phyloP scores from a whole-genome alignment of 2,329 filamentous ascomycete genomes.

The Colletotrichum orchidophilum region DNA sequence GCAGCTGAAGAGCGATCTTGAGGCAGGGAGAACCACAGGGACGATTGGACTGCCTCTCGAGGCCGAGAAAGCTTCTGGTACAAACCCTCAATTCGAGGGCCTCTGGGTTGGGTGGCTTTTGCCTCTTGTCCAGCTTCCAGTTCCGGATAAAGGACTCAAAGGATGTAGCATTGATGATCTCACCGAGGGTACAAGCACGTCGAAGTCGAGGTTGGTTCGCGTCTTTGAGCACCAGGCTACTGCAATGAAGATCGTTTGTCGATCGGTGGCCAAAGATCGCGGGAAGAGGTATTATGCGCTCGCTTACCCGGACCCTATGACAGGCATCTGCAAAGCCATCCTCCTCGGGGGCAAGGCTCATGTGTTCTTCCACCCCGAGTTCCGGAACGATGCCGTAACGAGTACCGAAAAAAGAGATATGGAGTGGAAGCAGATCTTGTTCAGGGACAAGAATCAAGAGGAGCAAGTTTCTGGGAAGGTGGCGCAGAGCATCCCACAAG shows the following conservation, averaged over 20 bases:
- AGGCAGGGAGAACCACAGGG: background rate
- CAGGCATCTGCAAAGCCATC: background rate
- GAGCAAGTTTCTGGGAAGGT: background rate
- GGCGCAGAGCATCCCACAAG: background rate
- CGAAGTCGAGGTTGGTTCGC: background rate
- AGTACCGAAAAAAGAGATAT: background rate
- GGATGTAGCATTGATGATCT: background rate
- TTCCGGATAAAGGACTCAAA: background rate
- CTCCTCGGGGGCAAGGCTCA: background rate
- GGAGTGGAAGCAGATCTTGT: background rate
- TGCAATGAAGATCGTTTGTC: background rate
- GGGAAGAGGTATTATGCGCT: background rate
- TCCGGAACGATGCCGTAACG: background rate
- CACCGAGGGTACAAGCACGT: fast-evolving
- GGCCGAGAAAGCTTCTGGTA: background rate
- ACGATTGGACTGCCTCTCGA: background rate
- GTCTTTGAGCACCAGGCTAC: background rate
- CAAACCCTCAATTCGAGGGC: background rate
- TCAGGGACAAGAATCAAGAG: too few relatives aligned
- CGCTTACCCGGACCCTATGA: background rate
- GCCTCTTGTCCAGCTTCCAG: background rate
- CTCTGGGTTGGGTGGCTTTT: background rate
- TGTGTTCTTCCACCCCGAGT: background rate
- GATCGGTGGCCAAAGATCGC: background rate
- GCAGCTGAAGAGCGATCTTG: background rate